Evolutionary conservation across 805 yeast genomes (phyloP), one percentile per base, ranked within the genome.

Genomic region (Phaffomyces antillensis): DNA sequence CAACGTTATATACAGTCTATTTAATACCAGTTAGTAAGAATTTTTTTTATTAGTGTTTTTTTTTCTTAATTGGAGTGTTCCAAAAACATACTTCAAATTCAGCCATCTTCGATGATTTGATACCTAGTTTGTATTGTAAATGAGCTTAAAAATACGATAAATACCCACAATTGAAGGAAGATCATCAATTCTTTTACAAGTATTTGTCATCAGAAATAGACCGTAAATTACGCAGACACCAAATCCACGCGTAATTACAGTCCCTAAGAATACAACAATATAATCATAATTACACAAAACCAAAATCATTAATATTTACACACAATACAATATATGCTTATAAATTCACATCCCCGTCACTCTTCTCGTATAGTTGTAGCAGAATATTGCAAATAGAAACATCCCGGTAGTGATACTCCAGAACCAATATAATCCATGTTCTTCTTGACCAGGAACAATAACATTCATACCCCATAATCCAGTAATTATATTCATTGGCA

Each of bases 391-490:
- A 52, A 77, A 66, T 1, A 66, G 20, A 12, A 70, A 46, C 82
- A 78, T 75, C 16, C 71, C 65, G 0, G 58, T 47, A 8, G 71
- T 57, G 26, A 78, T 77, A 23, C 73, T 62, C 58, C 75, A 77
- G 59, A 86, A 85, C 93, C 93, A 85, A 3, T 61, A 54, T 50
- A 85, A 62, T 7, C 79, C 73, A n/a, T 73, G 76, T 8, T 66
- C 64, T 25, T 72, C 76, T 61, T 91, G 98, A 0, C 99, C 99
- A 0, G 99, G 99, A 32, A 93, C 99, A 11, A 87, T 57, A 52
- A 93, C 95, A 67, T 93, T 93, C 99, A 93, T 93, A 45, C 99
- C 99, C 98, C 98, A 93, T 39, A 93, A 67, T 18, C 99, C 99
- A 0, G 99, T 93, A 20, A 93, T 83, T 44, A 93, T 87, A 60